A percentile compares a stretch with the other conserved stretches of the same genome.
phyloP scores from a whole-genome alignment of 2,329 filamentous ascomycete species.

The Ramularia collo-cygni region DNA sequence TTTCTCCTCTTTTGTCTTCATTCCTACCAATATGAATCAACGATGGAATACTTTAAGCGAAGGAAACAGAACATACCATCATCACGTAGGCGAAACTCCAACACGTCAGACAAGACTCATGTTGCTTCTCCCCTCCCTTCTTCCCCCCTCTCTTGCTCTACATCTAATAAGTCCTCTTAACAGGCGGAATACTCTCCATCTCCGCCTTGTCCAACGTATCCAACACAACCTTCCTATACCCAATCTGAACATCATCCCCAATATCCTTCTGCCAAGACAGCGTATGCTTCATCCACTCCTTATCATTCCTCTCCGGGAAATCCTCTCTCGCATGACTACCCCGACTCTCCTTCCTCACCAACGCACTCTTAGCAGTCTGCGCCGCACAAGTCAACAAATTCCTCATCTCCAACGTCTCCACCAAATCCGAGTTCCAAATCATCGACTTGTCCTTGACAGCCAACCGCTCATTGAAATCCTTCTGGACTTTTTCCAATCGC shows the following conservation, averaged over 20 bases:
- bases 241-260: constrained; percentile 35
- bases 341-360: constrained; percentile 39
- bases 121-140: too few relatives aligned
- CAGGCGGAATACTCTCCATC: constrained; percentile 30
- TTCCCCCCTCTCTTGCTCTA: too few relatives aligned
- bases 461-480: constrained; percentile 32
- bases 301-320: constrained; percentile 38
- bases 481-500: constrained; percentile 31
- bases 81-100: too few relatives aligned
- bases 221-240: constrained; percentile 38
- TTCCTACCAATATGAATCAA: too few relatives aligned
- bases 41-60: too few relatives aligned
- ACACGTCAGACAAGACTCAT: too few relatives aligned
- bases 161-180: constrained; percentile 25
- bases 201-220: constrained; percentile 41
- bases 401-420: constrained; percentile 42
- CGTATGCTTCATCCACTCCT: constrained; percentile 43
- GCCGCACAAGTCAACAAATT: constrained; percentile 43
- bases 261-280: constrained; percentile 39
- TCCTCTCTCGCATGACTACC: constrained; percentile 45
- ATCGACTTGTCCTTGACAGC: constrained; percentile 37
- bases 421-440: constrained; percentile 45
- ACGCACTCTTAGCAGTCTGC: constrained; percentile 41
- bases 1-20: too few relatives aligned
- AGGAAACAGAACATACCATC: too few relatives aligned